These are phyloP conservation scores for Fusarium veterinarium DNA, from an alignment of 2,329 filamentous ascomycete species.

Conservation along the genomic window DNA sequence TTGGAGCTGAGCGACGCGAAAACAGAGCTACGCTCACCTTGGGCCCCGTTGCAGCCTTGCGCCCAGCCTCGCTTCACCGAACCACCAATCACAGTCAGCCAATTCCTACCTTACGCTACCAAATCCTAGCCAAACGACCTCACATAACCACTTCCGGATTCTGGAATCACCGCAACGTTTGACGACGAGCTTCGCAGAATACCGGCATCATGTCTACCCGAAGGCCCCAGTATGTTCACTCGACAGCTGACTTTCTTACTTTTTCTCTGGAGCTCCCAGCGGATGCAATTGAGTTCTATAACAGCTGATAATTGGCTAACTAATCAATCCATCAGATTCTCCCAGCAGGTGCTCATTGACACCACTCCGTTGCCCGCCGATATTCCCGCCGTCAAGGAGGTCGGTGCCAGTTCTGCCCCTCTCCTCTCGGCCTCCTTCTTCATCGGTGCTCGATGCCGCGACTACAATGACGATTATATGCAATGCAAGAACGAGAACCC, in stretches of 20 bases:
- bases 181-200: conserved; percentile 44
- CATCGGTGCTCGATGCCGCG: conserved; percentile 93
- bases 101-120: conserved; percentile 56
- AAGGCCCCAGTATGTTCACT: conserved; percentile 55
- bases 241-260: neutral
- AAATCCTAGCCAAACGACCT: conserved; percentile 49
- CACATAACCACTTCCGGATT: conserved; percentile 43
- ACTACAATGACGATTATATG: conserved; percentile 99
- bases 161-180: conserved; percentile 45
- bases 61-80: conserved; percentile 47
- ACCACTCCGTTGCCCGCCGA: conserved; percentile 92
- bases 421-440: conserved; percentile 94
- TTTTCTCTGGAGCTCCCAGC: neutral
- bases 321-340: conserved; percentile 75
- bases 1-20: conserved; percentile 46
- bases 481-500: conserved; percentile 97
- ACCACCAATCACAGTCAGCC: conserved; percentile 52
- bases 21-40: conserved; percentile 38
- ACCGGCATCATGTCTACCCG: conserved; percentile 55
- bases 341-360: conserved; percentile 92
- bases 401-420: conserved; percentile 92
- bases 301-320: conserved; percentile 41
- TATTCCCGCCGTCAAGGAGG: conserved; percentile 92
- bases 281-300: conserved; percentile 39
- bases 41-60: conserved; percentile 30